Base-by-base conservation (phyloP, 1,139 yeast genomes). In the Taphrina betulina region DNA sequence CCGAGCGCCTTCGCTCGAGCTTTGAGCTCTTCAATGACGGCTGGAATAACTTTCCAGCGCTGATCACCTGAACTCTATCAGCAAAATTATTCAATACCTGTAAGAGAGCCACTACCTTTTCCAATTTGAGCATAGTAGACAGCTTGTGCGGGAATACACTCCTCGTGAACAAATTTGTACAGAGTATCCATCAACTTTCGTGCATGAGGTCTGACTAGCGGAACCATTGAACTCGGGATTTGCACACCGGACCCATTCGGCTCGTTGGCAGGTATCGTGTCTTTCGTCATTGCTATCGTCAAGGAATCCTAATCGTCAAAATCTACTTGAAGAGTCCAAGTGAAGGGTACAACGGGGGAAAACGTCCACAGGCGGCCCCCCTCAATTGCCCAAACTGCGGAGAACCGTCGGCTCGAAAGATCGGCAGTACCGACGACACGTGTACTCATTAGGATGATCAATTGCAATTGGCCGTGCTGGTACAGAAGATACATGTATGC, bases 61-160 rank as follows among this genome's bases (percentile, higher is more conserved):
- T 63, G 63, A 2, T 65, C 64, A 8, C 77, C 78, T 60, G 74
- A 77, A 2, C 59, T 57, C 12, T 26, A n/a, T n/a, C n/a, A n/a
- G n/a, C n/a, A n/a, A n/a, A n/a, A n/a, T n/a, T n/a, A n/a, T n/a
- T n/a, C n/a, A n/a, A n/a, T n/a, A n/a, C n/a, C n/a, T n/a, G n/a
- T n/a, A n/a, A n/a, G n/a, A n/a, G n/a, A n/a, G n/a, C n/a, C n/a
- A n/a, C 5, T 26, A 23, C 54, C 54, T 19, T 50, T 50, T 2
- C 73, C 67, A 42, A 80, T 64, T 61, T 78, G 80, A 16, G 58
- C 58, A 37, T 70, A 67, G 67, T 74, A 80, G 14, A 77, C 63
- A 16, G 68, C 67, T 63, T 79, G 83, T 1, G 81, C 82, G 2
- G 88, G 87, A 43, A 79, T 64, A 65, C 84, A 79, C 63, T 80